phyloP scores from a whole-genome alignment of 208 protist genomes.

The Leishmania tropica region DNA sequence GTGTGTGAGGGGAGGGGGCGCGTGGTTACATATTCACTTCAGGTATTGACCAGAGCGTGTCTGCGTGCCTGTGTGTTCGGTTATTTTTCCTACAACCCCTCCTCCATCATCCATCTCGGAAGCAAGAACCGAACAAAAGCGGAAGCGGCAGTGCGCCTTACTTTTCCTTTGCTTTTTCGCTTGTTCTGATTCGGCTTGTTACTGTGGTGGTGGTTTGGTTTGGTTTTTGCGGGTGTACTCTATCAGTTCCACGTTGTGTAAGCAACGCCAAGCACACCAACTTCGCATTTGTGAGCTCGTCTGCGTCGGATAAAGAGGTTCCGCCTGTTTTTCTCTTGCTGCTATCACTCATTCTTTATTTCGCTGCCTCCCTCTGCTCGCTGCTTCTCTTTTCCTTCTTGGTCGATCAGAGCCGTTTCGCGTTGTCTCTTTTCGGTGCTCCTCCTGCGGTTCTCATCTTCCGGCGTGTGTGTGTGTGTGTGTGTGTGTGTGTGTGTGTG shows the following conservation, averaged over 20 bases:
- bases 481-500: background rate
- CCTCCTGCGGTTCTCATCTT: background rate
- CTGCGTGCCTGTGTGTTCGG: too few species aligned
- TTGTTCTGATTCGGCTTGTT: background rate
- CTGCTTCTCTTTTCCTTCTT: background rate
- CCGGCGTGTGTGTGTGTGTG: background rate
- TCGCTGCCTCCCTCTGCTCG: background rate
- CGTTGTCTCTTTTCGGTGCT: background rate
- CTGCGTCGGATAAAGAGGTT: background rate
- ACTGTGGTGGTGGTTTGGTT: background rate
- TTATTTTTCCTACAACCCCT: too few species aligned
- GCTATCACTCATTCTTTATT: background rate
- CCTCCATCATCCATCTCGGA: background rate
- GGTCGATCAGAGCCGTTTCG: constrained; percentile 5
- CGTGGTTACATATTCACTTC: too few species aligned
- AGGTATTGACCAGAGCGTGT: too few species aligned
- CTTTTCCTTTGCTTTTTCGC: background rate
- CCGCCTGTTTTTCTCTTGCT: constrained; percentile 3
- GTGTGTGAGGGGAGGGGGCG: too few species aligned
- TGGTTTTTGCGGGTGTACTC: background rate
- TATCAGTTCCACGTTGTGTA: background rate
- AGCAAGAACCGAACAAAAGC: background rate
- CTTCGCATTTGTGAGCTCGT: background rate
- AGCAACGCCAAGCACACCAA: background rate
- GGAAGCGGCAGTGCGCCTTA: background rate